Evolutionary conservation across 2,329 filamentous ascomycete genomes (phyloP).

Genomic region (Colletotrichum horii): DNA sequence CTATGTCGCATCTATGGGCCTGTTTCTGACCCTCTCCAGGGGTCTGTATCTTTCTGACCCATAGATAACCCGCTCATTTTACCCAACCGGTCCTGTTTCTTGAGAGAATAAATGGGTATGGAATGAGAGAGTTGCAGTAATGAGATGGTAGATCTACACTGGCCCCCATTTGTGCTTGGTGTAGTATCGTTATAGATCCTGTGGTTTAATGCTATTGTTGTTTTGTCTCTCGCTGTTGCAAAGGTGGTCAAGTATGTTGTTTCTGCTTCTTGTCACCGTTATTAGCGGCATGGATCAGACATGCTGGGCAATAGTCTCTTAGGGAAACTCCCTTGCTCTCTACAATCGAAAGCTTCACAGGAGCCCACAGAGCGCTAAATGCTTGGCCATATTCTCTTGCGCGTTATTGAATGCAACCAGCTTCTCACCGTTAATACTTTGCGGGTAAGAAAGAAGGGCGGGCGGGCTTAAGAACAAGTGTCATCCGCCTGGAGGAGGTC

Average conservation of each 20-base stretch:
- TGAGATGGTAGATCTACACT: not conserved
- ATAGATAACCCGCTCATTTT: not conserved
- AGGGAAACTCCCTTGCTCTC: not conserved
- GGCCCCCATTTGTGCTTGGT: not conserved
- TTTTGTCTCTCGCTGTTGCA: not conserved
- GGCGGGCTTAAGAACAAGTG: not conserved
- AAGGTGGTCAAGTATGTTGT: not conserved
- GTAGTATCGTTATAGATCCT: not conserved
- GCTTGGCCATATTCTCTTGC: not conserved
- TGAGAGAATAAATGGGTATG: rapidly evolving
- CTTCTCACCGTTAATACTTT: not conserved
- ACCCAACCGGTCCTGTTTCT: not conserved
- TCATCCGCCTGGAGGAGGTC: not conserved
- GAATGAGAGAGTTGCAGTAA: not conserved
- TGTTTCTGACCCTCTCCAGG: not conserved
- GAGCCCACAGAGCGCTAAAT: not conserved
- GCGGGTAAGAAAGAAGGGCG: not conserved
- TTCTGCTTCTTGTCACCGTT: not conserved
- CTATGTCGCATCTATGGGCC: not conserved
- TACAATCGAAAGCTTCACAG: not conserved
- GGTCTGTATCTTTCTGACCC: not conserved
- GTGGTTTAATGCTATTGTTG: not conserved
- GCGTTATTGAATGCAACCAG: not conserved
- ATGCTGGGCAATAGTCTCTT: not conserved
- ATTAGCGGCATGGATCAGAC: not conserved